These are phyloP conservation scores for Volvox africanus DNA, from an alignment of 139 green algal species.

Conservation along the genomic window DNA sequence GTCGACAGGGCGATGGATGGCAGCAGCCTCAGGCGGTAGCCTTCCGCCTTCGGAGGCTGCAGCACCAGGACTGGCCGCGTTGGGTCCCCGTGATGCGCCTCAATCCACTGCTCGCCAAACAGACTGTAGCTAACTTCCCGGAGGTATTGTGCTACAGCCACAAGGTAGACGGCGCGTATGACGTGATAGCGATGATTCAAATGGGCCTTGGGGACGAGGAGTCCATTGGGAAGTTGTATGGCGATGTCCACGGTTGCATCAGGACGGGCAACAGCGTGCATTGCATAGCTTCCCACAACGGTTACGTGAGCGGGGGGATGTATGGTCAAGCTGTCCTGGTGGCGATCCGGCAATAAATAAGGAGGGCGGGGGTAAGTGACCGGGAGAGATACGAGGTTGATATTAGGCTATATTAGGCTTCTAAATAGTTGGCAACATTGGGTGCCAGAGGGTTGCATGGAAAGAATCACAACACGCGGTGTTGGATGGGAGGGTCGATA, in stretches of 20 bases:
- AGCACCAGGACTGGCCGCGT: conserved; percentile 71
- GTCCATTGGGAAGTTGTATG: conserved; percentile 73
- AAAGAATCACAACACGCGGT: no score
- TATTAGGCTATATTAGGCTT: no score
- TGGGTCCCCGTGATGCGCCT: conserved; percentile 61
- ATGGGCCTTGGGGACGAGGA: conserved; percentile 80
- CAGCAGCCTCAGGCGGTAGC: conserved; percentile 62
- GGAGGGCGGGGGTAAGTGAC: background rate
- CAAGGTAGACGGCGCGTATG: conserved; percentile 76
- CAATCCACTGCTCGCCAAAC: conserved; percentile 51
- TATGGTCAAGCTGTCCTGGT: conserved; percentile 53
- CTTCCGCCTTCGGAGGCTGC: conserved; percentile 34
- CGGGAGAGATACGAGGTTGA: no score
- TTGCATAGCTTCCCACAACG: conserved; percentile 63
- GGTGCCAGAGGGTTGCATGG: no score
- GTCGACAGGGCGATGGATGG: conserved; percentile 21
- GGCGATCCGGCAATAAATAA: background rate
- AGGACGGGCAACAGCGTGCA: conserved; percentile 20
- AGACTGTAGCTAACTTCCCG: conserved; percentile 31
- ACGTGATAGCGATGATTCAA: conserved; percentile 85
- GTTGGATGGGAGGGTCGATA: no score
- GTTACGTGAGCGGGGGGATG: conserved; percentile 48
- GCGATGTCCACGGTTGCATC: conserved; percentile 69
- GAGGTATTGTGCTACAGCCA: conserved; percentile 59
- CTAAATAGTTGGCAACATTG: no score